Evolutionary conservation across 208 protist species (phyloP).

Genomic region (Naegleria lovaniensis): DNA sequence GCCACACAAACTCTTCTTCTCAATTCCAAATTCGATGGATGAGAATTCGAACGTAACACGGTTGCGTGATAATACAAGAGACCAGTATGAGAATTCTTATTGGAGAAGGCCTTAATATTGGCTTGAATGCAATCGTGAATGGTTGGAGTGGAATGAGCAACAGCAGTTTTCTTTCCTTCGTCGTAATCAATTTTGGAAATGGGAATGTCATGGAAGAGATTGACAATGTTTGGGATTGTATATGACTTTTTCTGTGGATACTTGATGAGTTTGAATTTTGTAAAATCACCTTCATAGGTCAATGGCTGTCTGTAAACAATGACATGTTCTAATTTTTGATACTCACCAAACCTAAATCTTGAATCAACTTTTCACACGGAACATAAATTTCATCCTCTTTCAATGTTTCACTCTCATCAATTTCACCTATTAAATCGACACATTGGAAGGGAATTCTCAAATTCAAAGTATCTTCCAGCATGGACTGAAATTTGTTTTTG

Average conservation of each 20-base stretch:
- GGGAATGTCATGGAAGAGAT: too few species aligned
- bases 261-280: neutral
- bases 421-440: neutral
- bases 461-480: neutral
- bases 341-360: neutral
- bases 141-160: too few species aligned
- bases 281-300: neutral
- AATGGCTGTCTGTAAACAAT: neutral
- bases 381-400: neutral
- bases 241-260: neutral
- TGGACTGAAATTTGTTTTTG: neutral
- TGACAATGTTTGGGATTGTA: too few species aligned
- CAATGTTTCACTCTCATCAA: neutral
- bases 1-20: neutral
- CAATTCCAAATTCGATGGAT: neutral
- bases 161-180: neutral
- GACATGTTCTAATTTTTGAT: neutral
- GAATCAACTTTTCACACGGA: neutral
- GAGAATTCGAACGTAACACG: neutral
- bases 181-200: neutral
- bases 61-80: neutral
- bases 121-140: neutral
- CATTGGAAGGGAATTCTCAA: neutral
- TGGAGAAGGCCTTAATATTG: neutral
- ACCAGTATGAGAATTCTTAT: neutral